Evolutionary conservation across 169 alveolate genomes (phyloP), one percentile per base, ranked within the genome.

Genomic region (Plasmodium gonderi): DNA sequence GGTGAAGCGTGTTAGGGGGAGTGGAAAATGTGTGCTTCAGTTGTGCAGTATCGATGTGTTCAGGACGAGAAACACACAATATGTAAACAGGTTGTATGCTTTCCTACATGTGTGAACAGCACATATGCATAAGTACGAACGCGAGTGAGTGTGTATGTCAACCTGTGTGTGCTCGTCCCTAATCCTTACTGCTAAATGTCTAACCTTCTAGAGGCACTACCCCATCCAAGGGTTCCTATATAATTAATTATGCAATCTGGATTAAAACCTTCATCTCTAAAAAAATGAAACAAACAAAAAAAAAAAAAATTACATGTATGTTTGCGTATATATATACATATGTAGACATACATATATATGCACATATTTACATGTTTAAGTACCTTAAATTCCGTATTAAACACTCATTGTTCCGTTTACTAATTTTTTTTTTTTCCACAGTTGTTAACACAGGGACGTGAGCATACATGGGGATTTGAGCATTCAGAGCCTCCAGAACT

Each of bases 381-480:
- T 80, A 85, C 92, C 92, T 72, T 78, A 85, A 85, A 64, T 51
- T 85, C 74, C 72, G 42, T 44, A 85, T 78, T 33, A 85, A 78
- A 44, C 36, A 85, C 68, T 85, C 92, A 68, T 75, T 65, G 79
- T 91, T 78, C 51, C 96, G 79, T 78, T 95, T 95, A 65, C 95
- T 91, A 20, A 95, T 67, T 74, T 91, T 95, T 20, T 79, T 87
- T 64, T 93, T 91, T 12, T 90, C 94, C 65, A 45, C 17, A 29
- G 72, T 87, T 44, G 93, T 82, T 64, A 95, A 77, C 45, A 95
- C 87, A 4, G 92, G 83, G 33, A 78, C 38, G 67, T 95, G 96
- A 20, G 91, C 93, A 64, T 90, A 92, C 12, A 2, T 17, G 14
- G 96, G 96, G 54, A 72, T 68, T 7, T 90, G 49, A n/a, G 90